Base-by-base conservation (phyloP, 129 eudicot genomes). In the Daucus carota region DNA sequence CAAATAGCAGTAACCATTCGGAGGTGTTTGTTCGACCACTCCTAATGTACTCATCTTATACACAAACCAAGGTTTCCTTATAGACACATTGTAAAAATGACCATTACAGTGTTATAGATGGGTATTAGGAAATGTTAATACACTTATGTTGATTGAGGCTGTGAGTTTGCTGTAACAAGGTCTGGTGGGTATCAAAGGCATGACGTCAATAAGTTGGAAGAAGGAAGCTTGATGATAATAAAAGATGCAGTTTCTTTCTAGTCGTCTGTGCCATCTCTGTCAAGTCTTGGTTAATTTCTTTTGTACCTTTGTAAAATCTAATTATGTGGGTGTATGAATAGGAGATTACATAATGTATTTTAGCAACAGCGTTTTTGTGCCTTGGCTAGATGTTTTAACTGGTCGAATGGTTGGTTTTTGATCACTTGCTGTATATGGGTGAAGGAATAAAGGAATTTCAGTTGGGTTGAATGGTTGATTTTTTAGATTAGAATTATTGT, bases 1-100 rank as follows among this genome's bases (percentile, higher is more conserved):
- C 70, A 77, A 76, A 62, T 90, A 20, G 96, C 88, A 31, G 81
- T 86, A 45, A 87, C 96, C 40, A 87, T 93, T 11, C 87, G 89
- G 33, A 87, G 91, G 84, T 89, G 98, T 77, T 74, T 93, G 79
- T 87, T 90, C 50, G 83, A 87, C 54, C 44, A 73, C 38, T 72
- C 54, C 36, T 71, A 43, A 72, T 43, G 41, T n/a, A 14, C 50
- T 31, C 38, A 28, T 33, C 40, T 5, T 28, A 13, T 65, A 13
- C 11, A 5, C 2, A 8, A n/a, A 6, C 2, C 5, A 14, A 18
- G 18, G 41, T 18, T 12, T 40, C 48, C 33, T 38, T 38, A 13
- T 70, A 70, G 45, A 70, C 22, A 70, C 31, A 70, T 40, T 70
- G 50, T 70, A 42, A 3, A 41, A 17, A 14, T 34, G 41, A 15